A percentile compares a stretch with the other conserved stretches of the same genome.
These are phyloP conservation scores for Sequoiadendron giganteum DNA, from an alignment of 75 land plant genomes.

Conservation along the genomic window DNA sequence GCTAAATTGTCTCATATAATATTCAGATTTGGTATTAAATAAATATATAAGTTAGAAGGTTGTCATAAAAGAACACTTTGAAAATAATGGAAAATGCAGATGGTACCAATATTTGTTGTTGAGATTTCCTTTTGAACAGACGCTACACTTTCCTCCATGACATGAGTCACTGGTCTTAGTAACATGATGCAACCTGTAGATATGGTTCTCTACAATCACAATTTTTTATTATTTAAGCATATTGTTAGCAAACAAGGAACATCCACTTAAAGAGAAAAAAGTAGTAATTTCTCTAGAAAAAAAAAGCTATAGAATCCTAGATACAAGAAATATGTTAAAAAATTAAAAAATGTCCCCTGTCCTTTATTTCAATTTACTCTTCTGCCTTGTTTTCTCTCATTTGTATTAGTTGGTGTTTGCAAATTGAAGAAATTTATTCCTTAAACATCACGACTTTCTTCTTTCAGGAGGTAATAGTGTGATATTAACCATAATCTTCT, in stretches of 20 bases:
- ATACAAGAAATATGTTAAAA: not conserved
- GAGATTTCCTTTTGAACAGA: slow-evolving; percentile 11
- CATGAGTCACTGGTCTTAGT: slow-evolving; percentile 44
- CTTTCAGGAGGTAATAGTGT: too few relatives aligned
- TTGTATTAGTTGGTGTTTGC: too few relatives aligned
- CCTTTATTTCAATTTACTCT: not conserved
- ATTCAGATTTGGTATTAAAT: not conserved
- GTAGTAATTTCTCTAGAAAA: not conserved
- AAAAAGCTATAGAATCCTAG: not conserved
- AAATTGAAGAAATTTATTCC: too few relatives aligned
- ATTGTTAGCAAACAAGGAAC: slow-evolving; percentile 50
- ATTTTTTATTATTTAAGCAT: slow-evolving; percentile 30
- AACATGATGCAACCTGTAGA: slow-evolving; percentile 42
- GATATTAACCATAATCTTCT: too few relatives aligned
- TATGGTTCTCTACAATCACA: slow-evolving; percentile 30
- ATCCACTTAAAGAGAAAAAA: not conserved
- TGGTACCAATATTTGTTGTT: slow-evolving; percentile 22
- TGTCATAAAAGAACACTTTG: not conserved
- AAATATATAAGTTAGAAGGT: not conserved
- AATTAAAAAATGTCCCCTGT: not conserved
- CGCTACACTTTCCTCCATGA: slow-evolving; percentile 15
- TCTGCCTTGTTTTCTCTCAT: too few relatives aligned
- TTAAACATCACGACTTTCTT: too few relatives aligned
- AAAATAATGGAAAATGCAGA: not conserved
- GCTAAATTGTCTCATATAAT: not conserved